A percentile compares a stretch with the other conserved stretches of the same genome.
Evolutionary conservation across 257 asterid species (phyloP).

Genomic region (Echium plantagineum): DNA sequence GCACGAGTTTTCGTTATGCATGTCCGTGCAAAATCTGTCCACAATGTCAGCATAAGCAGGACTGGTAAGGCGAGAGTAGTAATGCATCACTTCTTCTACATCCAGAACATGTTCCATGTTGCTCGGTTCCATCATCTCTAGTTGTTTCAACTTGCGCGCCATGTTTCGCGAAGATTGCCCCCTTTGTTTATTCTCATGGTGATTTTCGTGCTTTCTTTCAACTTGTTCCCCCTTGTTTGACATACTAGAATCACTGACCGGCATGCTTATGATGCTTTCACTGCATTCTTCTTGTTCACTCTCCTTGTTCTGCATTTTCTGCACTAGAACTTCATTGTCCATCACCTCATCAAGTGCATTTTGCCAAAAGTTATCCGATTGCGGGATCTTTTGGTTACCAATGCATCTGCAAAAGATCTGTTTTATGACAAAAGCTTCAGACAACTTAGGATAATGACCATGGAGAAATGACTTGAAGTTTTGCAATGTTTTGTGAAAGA

Average conservation of each 20-base stretch:
- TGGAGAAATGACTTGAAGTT: conserved; percentile 38
- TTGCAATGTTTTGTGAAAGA: conserved; percentile 28
- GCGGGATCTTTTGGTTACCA: conserved; percentile 18
- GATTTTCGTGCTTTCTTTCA: conserved; percentile 18
- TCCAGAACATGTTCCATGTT: conserved; percentile 63
- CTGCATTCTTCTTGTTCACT: conserved; percentile 21
- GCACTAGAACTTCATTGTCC: background rate
- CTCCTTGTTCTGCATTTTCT: background rate
- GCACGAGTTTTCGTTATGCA: conserved; percentile 33
- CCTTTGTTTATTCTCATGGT: conserved; percentile 10
- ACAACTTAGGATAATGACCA: conserved; percentile 31
- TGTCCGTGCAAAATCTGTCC: conserved; percentile 50
- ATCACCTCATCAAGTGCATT: conserved; percentile 8
- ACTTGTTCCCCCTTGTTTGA: conserved; percentile 15
- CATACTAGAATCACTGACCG: conserved; percentile 13
- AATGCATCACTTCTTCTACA: conserved; percentile 68
- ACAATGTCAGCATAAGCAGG: conserved; percentile 54
- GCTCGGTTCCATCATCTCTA: conserved; percentile 59
- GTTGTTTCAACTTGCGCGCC: conserved; percentile 48
- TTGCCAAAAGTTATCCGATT: conserved; percentile 31
- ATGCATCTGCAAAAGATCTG: conserved; percentile 20
- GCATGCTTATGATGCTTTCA: conserved; percentile 17
- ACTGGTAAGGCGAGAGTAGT: conserved; percentile 55
- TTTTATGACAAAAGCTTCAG: conserved; percentile 18
- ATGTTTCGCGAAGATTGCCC: conserved; percentile 16